Conservation (phyloP, 2,329 filamentous ascomycete genomes). For the Zymoseptoria tritici region DNA sequence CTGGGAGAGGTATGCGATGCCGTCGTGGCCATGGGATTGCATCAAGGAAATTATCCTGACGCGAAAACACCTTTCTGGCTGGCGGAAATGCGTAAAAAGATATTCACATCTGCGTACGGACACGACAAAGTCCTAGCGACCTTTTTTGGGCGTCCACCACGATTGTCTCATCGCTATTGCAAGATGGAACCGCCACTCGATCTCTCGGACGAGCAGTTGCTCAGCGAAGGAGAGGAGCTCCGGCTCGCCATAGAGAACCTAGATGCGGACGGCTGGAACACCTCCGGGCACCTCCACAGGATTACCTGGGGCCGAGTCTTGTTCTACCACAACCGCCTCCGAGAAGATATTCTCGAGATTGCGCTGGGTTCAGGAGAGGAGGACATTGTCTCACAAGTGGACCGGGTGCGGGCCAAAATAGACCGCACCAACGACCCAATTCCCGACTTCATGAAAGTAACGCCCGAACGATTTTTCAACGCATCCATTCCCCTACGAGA, state of each 20-base stretch:
- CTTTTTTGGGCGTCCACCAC: constrained; percentile 44
- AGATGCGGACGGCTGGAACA: constrained; percentile 49
- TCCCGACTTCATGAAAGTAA: constrained; percentile 25
- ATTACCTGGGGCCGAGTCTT: constrained; percentile 43
- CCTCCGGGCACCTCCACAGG: constrained; percentile 36
- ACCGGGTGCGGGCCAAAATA: constrained; percentile 34
- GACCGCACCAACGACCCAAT: constrained; percentile 33
- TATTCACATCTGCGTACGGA: constrained; percentile 28
- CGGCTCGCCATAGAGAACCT: constrained; percentile 34
- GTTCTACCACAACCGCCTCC: constrained; percentile 42
- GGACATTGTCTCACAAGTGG: constrained; percentile 33
- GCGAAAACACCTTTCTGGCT: constrained; percentile 30
- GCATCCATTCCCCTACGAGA: not conserved
- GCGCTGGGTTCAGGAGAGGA: constrained; percentile 39
- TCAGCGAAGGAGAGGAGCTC: constrained; percentile 39
- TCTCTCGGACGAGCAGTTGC: constrained; percentile 43
- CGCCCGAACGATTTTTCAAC: constrained; percentile 24
- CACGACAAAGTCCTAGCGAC: constrained; percentile 29
- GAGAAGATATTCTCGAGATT: constrained; percentile 54
- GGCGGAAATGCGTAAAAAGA: constrained; percentile 26
- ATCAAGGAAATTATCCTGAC: constrained; percentile 28
- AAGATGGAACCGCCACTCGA: constrained; percentile 50
- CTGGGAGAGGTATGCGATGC: constrained; percentile 30
- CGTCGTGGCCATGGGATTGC: constrained; percentile 29
- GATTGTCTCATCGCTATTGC: constrained; percentile 44